Conservation (phyloP, 2,329 filamentous ascomycete species). For the Colletotrichum sp. region DNA sequence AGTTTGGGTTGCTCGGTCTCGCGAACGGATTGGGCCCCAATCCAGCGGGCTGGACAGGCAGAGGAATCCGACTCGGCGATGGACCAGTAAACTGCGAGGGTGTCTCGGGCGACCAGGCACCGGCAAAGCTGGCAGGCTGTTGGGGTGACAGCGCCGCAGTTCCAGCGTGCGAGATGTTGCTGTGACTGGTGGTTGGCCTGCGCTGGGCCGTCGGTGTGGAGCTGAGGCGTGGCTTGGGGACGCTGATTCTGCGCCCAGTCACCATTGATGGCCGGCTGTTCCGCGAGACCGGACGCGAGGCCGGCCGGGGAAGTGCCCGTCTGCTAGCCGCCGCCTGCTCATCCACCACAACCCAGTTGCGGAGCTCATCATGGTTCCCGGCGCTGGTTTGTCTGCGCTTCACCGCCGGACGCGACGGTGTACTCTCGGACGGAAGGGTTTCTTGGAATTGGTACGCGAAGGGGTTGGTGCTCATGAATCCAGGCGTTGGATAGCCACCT, state of each 20-base stretch:
- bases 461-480: constrained; percentile 26
- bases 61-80: constrained; percentile 50
- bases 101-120: constrained; percentile 45
- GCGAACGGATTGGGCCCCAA: constrained; percentile 25
- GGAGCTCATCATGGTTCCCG: constrained; percentile 57
- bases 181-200: constrained; percentile 30
- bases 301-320: constrained; percentile 4
- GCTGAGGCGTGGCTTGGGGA: constrained; percentile 42
- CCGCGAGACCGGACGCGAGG: constrained; percentile 20
- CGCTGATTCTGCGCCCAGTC: constrained; percentile 50
- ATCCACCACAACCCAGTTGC: constrained; percentile 75
- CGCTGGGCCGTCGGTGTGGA: constrained; percentile 35
- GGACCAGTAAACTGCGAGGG: constrained; percentile 35
- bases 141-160: constrained; percentile 37
- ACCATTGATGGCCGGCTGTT: constrained; percentile 32
- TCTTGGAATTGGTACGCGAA: constrained; percentile 25
- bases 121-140: constrained; percentile 50
- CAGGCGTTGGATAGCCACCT: constrained; percentile 30
- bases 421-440: constrained; percentile 40
- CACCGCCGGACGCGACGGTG: constrained; percentile 49
- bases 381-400: constrained; percentile 61
- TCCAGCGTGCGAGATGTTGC: constrained; percentile 29
- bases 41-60: constrained; percentile 29
- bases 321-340: constrained; percentile 29
- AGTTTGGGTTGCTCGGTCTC: constrained; percentile 23